Evolutionary conservation across 495 filamentous ascomycete genomes (phyloP), one percentile per base, ranked within the genome.

Genomic region (Astrothelium subdiscretum): DNA sequence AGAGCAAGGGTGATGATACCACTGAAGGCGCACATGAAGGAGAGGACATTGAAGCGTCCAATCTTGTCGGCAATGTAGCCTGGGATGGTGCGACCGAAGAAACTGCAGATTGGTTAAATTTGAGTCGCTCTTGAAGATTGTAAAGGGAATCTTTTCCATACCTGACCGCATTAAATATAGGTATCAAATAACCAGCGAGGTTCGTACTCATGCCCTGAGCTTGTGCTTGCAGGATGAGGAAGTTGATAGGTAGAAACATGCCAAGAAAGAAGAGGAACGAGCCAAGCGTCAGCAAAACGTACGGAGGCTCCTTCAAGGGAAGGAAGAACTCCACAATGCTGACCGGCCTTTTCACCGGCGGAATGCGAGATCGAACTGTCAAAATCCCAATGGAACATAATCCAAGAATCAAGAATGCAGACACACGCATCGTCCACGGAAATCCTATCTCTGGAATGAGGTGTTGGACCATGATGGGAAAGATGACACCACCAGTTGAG

Each of bases 11-110:
- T 81, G 44, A 91, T 74, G 43, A 91, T 80, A 20, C 76, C 80
- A 0, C 84, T 83, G 61, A 85, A 73, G 35, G 73, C 75, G 2
- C 80, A 77, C 68, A 85, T 87, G 38, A 83, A 57, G 31, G 89
- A 79, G 79, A 90, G 87, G 13, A 82, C 74, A 72, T 92, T 92
- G 76, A 82, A 91, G 29, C 86, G 82, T 1, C 89, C 89, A 35
- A 88, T 42, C 63, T 80, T 83, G 71, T 94, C 89, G 43, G 85
- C 89, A 20, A 87, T 57, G 66, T 83, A 81, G n/a, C 86, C 86
- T 1, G 87, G 87, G 10, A 88, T 63, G 57, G 88, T 88, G 57
- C 89, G 83, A n/a, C 89, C 89, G 54, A 87, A 78, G 62, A 90
- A 80, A 62, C 84, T 81, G 59, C 60, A 54, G 27, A 60, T 66